These are phyloP conservation scores for Penicillium brasilianum DNA, from an alignment of 2,329 filamentous ascomycete species.

Conservation along the genomic window DNA sequence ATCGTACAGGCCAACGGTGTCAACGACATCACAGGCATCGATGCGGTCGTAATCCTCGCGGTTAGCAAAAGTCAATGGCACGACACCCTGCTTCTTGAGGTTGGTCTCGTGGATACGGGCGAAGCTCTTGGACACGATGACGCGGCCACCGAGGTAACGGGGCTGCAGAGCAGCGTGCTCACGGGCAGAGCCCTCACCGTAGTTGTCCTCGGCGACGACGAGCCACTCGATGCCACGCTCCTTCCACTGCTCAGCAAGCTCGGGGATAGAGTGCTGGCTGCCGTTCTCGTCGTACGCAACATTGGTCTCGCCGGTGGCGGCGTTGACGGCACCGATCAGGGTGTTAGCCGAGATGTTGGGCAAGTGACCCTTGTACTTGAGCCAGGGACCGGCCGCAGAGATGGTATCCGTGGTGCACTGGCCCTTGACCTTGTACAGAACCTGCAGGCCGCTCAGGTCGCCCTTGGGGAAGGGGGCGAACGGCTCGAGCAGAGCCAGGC, in stretches of 20 bases:
- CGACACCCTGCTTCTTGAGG: slow-evolving; percentile 95
- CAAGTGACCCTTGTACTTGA: slow-evolving; percentile 98
- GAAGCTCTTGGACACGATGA: slow-evolving; percentile 81
- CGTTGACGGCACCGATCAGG: slow-evolving; percentile 91
- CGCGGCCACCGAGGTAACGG: slow-evolving; percentile 81
- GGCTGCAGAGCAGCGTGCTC: slow-evolving; percentile 91
- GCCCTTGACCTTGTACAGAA: slow-evolving; percentile 94
- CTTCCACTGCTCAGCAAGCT: slow-evolving; percentile 85
- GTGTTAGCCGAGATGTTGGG: slow-evolving; percentile 98
- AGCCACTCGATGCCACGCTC: slow-evolving; percentile 78
- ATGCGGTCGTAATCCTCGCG: slow-evolving; percentile 69
- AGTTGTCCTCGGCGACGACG: slow-evolving; percentile 97
- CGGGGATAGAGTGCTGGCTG: slow-evolving; percentile 54
- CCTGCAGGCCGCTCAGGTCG: slow-evolving; percentile 77
- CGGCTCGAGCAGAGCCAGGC: slow-evolving; percentile 87
- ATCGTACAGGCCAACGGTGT: slow-evolving; percentile 81
- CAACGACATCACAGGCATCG: slow-evolving; percentile 79
- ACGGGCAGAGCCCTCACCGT: slow-evolving; percentile 86
- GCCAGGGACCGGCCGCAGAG: slow-evolving; percentile 88
- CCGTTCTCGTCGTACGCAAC: slow-evolving; percentile 86
- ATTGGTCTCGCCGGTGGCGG: slow-evolving; percentile 90
- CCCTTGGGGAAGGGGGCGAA: slow-evolving; percentile 79
- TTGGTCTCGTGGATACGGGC: slow-evolving; percentile 95
- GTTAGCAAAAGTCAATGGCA: slow-evolving; percentile 87
- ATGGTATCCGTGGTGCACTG: slow-evolving; percentile 99